Evolutionary conservation across 2,329 filamentous ascomycete genomes (phyloP), one percentile per base, ranked within the genome.

Genomic region (Anisogramma anomala): DNA sequence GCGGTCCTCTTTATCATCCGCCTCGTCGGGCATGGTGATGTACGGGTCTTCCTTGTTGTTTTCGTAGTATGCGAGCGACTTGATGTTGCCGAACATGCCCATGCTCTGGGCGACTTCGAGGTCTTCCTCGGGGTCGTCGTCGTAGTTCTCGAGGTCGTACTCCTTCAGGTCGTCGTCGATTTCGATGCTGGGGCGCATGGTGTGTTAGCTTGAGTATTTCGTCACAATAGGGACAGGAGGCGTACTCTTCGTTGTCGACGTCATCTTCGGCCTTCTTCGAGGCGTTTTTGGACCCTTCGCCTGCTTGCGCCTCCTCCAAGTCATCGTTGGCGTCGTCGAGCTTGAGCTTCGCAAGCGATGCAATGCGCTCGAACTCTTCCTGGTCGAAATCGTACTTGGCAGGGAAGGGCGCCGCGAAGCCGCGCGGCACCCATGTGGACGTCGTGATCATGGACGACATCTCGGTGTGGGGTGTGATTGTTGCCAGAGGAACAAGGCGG

Each of bases 21-120:
- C 77, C 28, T 75, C 65, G 13, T 66, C 71, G 41, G 71, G 69
- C 55, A 98, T 72, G 33, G 89, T 94, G 57, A 98, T 91, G 63
- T 98, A 98, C 1, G 91, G 91, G 56, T 98, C 91, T 40, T 94
- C 85, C 56, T 89, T 84, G 63, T 94, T 91, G 47, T 85, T 86
- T 51, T 88, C 79, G 67, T 98, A 88, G 64, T 95, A 98, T 11
- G 87, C 84, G 19, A 98, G 70, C 22, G 85, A 88, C 62, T 91
- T 93, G 58, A 94, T 77, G 58, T 95, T 95, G 56, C 88, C 87
- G 58, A 98, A 96, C 75, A 95, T 94, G 53, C 80, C 82, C 72
- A 91, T 81, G 40, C 80, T 74, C 55, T 85, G 80, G 36, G 74
- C 77, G 14, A 64, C 63, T 17, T 68, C 69, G 15, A 68, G 75